phyloP scores from a whole-genome alignment of 352 stramenopile genomes.

The Pythium aquatile region DNA sequence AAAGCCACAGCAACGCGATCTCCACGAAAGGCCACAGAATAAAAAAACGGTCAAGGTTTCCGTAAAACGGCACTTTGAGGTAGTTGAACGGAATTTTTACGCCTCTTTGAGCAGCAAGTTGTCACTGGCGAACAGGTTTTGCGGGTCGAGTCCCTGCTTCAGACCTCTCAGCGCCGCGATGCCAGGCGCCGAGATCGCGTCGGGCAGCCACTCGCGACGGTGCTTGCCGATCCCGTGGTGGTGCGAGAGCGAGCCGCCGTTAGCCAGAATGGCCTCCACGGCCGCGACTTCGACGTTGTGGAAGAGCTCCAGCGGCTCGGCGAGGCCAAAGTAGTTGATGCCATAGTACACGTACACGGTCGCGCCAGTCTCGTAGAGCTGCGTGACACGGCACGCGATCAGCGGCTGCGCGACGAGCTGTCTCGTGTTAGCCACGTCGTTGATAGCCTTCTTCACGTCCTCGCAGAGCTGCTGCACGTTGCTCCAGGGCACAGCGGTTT shows the following conservation, averaged over 20 bases:
- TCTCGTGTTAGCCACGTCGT: conserved; percentile 47
- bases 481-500: conserved; percentile 83
- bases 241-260: conserved; percentile 92
- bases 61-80: too few species aligned
- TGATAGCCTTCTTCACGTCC: conserved; percentile 59
- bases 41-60: too few species aligned
- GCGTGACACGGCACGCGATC: conserved; percentile 91
- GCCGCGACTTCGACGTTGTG: conserved; percentile 66
- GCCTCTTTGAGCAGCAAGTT: conserved; percentile 43
- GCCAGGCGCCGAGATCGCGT: conserved; percentile 78
- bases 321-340: conserved; percentile 89
- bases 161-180: conserved; percentile 72
- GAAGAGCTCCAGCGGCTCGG: conserved; percentile 82
- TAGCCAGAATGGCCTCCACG: conserved; percentile 86
- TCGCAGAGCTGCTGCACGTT: conserved; percentile 54
- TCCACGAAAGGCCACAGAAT: not conserved
- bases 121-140: conserved; percentile 90
- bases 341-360: conserved; percentile 97
- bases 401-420: conserved; percentile 63
- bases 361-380: conserved; percentile 94
- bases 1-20: not conserved
- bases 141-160: conserved; percentile 88
- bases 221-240: conserved; percentile 96
- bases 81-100: not conserved
- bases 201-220: conserved; percentile 78